A percentile compares a stretch with the other conserved stretches of the same genome.
Evolutionary conservation across 495 filamentous ascomycete genomes (phyloP).

Genomic region (Lentithecium fluviatile): DNA sequence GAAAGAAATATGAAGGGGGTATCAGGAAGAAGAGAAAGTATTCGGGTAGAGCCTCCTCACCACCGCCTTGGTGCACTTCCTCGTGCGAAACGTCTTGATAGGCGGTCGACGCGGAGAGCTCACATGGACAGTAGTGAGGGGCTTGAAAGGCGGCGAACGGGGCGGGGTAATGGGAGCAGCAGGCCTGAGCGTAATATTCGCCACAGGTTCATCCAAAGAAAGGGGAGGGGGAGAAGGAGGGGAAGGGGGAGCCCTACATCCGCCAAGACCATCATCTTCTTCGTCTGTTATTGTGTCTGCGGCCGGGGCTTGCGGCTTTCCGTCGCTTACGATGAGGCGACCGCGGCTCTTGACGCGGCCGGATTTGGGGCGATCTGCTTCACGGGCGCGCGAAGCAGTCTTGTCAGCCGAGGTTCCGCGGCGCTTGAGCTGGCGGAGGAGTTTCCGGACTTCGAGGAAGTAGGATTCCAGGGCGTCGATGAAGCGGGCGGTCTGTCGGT

Average conservation of each 20-base stretch:
- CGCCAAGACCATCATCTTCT: constrained; percentile 87
- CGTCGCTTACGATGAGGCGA: constrained; percentile 49
- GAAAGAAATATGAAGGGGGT: constrained; percentile 11
- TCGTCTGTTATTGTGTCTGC: constrained; percentile 55
- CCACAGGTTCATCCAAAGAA: constrained; percentile 30
- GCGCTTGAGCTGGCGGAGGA: constrained; percentile 66
- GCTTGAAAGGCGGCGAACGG: constrained; percentile 29
- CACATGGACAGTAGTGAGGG: constrained; percentile 26
- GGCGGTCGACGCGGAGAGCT: constrained; percentile 19
- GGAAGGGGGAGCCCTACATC: constrained; percentile 64
- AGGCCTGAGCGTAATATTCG: constrained; percentile 12
- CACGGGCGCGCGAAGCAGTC: constrained; percentile 62
- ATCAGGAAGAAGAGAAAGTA: constrained; percentile 16
- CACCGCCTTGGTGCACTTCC: constrained; percentile 22
- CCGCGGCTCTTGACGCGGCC: constrained; percentile 56
- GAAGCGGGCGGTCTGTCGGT: constrained; percentile 86
- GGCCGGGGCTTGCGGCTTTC: constrained; percentile 58
- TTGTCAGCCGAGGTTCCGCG: constrained; percentile 52
- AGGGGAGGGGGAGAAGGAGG: constrained; percentile 23
- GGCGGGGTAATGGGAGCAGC: constrained; percentile 30
- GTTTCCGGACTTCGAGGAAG: constrained; percentile 81
- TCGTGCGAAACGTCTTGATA: constrained; percentile 11
- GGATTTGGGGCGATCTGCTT: constrained; percentile 54
- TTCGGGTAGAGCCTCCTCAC: constrained; percentile 31
- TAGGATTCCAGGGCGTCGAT: constrained; percentile 88